A percentile compares a stretch with the other conserved stretches of the same genome.
phyloP scores from a whole-genome alignment of 2,329 filamentous ascomycete genomes.

The Diplodia scrobiculata region DNA sequence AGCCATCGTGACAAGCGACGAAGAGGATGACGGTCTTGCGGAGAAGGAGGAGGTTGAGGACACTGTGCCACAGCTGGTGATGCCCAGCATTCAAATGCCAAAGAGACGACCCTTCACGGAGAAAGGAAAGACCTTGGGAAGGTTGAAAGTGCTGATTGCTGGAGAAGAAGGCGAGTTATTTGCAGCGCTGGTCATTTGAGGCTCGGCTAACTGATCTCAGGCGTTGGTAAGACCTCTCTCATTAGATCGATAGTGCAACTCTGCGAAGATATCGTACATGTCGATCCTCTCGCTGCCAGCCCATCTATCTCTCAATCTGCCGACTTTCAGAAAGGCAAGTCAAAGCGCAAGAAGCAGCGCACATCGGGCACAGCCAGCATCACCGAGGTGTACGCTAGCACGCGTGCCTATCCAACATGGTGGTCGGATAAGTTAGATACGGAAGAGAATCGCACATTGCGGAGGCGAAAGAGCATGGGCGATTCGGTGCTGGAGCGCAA shows the following conservation, averaged over 20 bases:
- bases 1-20: conserved; percentile 56
- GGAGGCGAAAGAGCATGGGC: conserved; percentile 66
- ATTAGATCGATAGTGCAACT: conserved; percentile 84
- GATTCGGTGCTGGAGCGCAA: conserved; percentile 86
- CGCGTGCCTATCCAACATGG: conserved; percentile 76
- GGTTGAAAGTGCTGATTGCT: conserved; percentile 84
- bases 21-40: conserved; percentile 55
- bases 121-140: conserved; percentile 78
- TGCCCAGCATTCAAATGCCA: conserved; percentile 94
- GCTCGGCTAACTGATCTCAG: conserved; percentile 49
- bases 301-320: conserved; percentile 35
- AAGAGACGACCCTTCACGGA: conserved; percentile 85
- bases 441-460: conserved; percentile 63
- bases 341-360: conserved; percentile 33
- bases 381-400: conserved; percentile 51
- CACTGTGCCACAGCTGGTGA: conserved; percentile 77
- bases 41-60: conserved; percentile 45
- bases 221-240: conserved; percentile 83
- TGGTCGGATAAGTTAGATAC: conserved; percentile 66
- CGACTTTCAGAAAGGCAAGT: conserved; percentile 35
- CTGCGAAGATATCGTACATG: conserved; percentile 90
- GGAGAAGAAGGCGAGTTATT: conserved; percentile 67
- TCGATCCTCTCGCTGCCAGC: conserved; percentile 63
- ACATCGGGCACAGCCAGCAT: conserved; percentile 33
- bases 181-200: background rate